Evolutionary conservation across 2,329 filamentous ascomycete genomes (phyloP), one percentile per base, ranked within the genome.

Genomic region (Zymoseptoria ardabiliae): DNA sequence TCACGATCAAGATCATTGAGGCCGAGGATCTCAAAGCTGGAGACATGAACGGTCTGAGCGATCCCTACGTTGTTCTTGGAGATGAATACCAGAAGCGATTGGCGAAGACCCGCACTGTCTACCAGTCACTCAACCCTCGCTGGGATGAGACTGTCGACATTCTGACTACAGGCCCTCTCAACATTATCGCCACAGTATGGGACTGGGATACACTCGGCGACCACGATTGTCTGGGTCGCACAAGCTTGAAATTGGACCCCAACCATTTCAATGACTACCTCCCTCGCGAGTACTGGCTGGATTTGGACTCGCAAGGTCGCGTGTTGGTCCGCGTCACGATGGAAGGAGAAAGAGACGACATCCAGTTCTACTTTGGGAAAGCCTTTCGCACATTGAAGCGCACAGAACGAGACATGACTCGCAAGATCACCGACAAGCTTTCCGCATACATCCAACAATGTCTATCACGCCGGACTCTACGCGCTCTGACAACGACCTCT

Each of bases 91-190:
- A 97, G 74, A 97, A 97, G 76, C 89, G 94, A 30, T 83, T 99
- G 56, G 89, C 91, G 65, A 97, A 97, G 77, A 97, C 93, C 20
- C 86, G 93, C 64, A 91, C 96, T 64, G 88, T 99, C 55, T 91
- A 93, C 74, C 86, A 86, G 68, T 96, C 86, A 67, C 81, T 99
- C 51, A 97, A 95, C 72, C 94, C 94, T 25, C 87, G 93, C 20
- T 99, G 94, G 93, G 94, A 99, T 68, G 94, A 97, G 77, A 91
- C 91, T 0, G 89, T 97, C 54, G 94, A 99, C 71, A 96, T 99
- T 64, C 94, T 91, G 20, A 96, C 96, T 0, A 88, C 89, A 63
- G 91, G 92, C 0, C 86, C 94, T 10, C 82, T 99, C 59, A 97
- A 97, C 68, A 85, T 99, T 66, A 95, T 97, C 70, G 92, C 93